Conservation (phyloP, 495 filamentous ascomycete genomes). For the Trichoderma reesei region DNA sequence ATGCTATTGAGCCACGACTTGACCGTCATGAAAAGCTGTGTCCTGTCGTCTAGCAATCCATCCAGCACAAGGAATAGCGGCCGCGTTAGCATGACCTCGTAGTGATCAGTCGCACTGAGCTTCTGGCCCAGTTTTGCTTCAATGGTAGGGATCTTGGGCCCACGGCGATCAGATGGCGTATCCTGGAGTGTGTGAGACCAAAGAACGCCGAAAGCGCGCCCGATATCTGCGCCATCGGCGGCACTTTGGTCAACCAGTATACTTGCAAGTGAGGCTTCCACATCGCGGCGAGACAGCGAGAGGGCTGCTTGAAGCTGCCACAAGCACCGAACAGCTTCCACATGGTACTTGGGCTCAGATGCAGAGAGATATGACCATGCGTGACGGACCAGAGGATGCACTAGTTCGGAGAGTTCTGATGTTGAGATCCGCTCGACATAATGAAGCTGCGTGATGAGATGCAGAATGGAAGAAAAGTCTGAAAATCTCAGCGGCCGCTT, state of each 20-base stretch:
- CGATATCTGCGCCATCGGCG: conserved; percentile 43
- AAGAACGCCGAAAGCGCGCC: conserved; percentile 57
- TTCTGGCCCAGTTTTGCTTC: conserved; percentile 39
- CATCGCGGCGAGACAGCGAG: conserved; percentile 38
- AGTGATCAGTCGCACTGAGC: conserved; percentile 41
- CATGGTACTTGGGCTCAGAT: conserved; percentile 77
- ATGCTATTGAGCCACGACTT: conserved; percentile 76
- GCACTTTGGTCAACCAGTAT: conserved; percentile 53
- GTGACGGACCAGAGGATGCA: conserved; percentile 55
- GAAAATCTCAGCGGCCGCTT: conserved; percentile 30
- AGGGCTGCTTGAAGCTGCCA: conserved; percentile 69
- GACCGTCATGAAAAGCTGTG: conserved; percentile 64
- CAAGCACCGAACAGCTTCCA: conserved; percentile 77
- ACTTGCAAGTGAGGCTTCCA: conserved; percentile 72
- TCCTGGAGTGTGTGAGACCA: conserved; percentile 75
- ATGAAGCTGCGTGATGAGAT: conserved; percentile 53
- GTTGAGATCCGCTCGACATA: conserved; percentile 45
- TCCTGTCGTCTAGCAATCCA: conserved; percentile 59
- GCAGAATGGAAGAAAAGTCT: conserved; percentile 51
- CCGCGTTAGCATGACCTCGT: conserved; percentile 64
- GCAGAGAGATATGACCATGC: conserved; percentile 76
- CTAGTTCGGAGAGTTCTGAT: conserved; percentile 51
- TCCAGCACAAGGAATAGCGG: conserved; percentile 80
- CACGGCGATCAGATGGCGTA: conserved; percentile 37
- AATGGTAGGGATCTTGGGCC: conserved; percentile 38